Evolutionary conservation across 768 basidiomycete genomes (phyloP).

Genomic region (Suillus fuscotomentosus): DNA sequence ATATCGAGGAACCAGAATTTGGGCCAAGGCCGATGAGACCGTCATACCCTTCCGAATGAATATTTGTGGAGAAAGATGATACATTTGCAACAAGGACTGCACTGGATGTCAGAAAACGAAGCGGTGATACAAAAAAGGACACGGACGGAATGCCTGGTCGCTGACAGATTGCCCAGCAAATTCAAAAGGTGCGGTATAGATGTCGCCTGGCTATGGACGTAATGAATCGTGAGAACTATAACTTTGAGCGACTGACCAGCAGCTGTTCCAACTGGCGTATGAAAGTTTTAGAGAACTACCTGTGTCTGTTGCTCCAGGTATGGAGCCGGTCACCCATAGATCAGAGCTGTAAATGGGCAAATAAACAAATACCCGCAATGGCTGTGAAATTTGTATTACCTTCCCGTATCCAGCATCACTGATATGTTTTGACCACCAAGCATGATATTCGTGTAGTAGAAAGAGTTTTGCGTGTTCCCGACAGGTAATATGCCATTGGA

Average conservation of each 20-base stretch:
- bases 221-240: background rate
- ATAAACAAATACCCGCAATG: conserved; percentile 6
- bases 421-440: conserved; percentile 55
- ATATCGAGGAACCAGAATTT: conserved; percentile 65
- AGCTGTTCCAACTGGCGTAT: conserved; percentile 71
- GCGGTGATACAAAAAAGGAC: background rate
- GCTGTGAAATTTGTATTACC: conserved; percentile 35
- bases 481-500: conserved; percentile 39
- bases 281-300: conserved; percentile 55
- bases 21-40: conserved; percentile 82
- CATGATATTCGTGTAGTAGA: conserved; percentile 73
- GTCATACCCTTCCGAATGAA: conserved; percentile 59
- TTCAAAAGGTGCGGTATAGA: conserved; percentile 50
- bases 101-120: conserved; percentile 5
- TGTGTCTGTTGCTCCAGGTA: conserved; percentile 51
- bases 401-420: conserved; percentile 77
- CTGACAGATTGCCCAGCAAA: conserved; percentile 58
- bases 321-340: conserved; percentile 62
- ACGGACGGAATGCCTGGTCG: conserved; percentile 68
- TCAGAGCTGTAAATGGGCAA: conserved; percentile 52
- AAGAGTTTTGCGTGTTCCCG: conserved; percentile 65
- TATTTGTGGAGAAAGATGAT: conserved; percentile 60
- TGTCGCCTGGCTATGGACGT: conserved; percentile 41
- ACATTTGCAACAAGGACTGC: conserved; percentile 65
- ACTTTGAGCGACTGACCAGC: conserved; percentile 39